Evolutionary conservation across 441 rosid genomes (phyloP), one percentile per base, ranked within the genome.

Genomic region (Raphanus hybrid): DNA sequence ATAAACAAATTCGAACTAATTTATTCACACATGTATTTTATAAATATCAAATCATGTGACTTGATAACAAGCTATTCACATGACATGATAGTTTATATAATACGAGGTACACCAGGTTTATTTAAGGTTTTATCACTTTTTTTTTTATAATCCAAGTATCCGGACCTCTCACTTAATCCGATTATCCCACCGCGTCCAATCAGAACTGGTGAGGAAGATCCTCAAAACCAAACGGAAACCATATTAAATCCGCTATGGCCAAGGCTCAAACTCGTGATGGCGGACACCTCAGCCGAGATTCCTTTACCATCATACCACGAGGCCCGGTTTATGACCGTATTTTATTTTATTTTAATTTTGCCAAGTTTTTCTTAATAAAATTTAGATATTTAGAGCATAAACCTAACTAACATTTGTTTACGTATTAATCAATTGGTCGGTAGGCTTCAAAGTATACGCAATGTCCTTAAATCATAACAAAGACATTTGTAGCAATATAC

Each of bases 391-490:
- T 15, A 6, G 58, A 8, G 15, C 7, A 15, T 15, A 52, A 15
- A 52, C 58, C 58, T 52, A 15, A 6, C 23, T 7, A 54, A 8
- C 4, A 16, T 54, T 2, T 54, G 59, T 61, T 35, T 29, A 29
- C 34, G 18, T 60, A 27, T 29, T 35, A 35, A 35, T 15, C 67
- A 9, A 2, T 3, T 72, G 50, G 50, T 72, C 69, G 76, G 10
- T 64, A 52, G 9, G 65, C 16, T 61, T 63, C 37, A 52, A 64
- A 35, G 76, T 43, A 64, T 35, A 64, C 52, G 27, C 63, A 73
- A 35, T 65, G 60, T 75, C 62, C 67, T 66, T 58, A 43, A 58
- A 75, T 75, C 26, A 67, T 58, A 67, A 74, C 66, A 74, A 60
- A 45, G 78, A 68, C 54, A 67, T 60, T 60, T 32, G 63, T 75